Base-by-base conservation (phyloP, 2,329 filamentous ascomycete species). In the Lachnellula suecica region DNA sequence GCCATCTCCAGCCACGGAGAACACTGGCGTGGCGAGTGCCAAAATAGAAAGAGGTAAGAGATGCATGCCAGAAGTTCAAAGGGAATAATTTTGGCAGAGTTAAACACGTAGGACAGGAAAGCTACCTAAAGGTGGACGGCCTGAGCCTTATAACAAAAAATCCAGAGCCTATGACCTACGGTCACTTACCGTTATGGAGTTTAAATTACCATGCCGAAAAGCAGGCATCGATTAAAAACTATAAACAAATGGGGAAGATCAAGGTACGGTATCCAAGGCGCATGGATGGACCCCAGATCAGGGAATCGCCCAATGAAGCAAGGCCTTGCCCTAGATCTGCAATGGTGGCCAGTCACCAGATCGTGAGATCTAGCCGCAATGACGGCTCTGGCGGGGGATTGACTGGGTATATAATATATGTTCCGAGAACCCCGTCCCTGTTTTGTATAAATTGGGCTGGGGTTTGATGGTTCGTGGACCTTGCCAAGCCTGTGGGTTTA, bases 1-100 rank as follows among this genome's bases (percentile, higher is more conserved):
- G 10, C 62, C 62, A 31, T 61, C 58, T 17, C 59, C 59, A 20
- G 53, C 51, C 4, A 56, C 46, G 5, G 53, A 57, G 20, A 52
- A 42, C 11, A 54, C 35, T 4, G 57, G 54, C 7, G 44, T 54
- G 17, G 55, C 53, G 4, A 60, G 42, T 11, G 54, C 55, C 40
- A 63, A 35, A 17, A 60, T 20, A 9, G 54, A 37, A 34, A 58
- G 23, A 4, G 23, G 25, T 34, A n/a, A 17, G 22, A 49, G 15
- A 20, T 48, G 47, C 54, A 61, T 61, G n/a, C n/a, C n/a, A n/a
- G n/a, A n/a, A n/a, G n/a, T n/a, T n/a, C n/a, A n/a, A n/a, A n/a
- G n/a, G n/a, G n/a, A n/a, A n/a, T n/a, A n/a, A n/a, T n/a, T n/a
- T n/a, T n/a, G n/a, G n/a, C n/a, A n/a, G 41, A 45, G 11, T 13